phyloP scores from a whole-genome alignment of 306 rosid species.

The Ammopiptanthus mongolicus region DNA sequence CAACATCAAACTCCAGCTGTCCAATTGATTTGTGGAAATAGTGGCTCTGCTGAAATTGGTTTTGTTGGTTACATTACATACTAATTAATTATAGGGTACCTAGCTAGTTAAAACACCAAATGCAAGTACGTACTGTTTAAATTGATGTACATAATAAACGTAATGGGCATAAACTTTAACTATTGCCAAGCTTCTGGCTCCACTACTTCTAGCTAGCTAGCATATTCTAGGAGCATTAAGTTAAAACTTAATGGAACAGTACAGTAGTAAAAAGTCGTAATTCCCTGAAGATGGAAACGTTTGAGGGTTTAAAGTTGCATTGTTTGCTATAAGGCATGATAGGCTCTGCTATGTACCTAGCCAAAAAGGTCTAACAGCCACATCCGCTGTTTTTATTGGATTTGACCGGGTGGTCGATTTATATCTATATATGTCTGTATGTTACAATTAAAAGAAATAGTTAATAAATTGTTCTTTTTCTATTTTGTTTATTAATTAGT shows the following conservation, averaged over 20 bases:
- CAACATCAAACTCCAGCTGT: conserved; percentile 46
- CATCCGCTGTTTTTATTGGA: conserved; percentile 36
- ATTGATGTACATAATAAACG: conserved; percentile 60
- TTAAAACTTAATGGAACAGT: background rate
- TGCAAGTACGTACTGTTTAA: conserved; percentile 17
- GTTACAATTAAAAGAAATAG: conserved; percentile 21
- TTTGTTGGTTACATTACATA: conserved; percentile 29
- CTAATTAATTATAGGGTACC: conserved; percentile 42
- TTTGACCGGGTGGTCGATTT: conserved; percentile 35
- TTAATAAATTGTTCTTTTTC: background rate
- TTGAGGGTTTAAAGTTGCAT: too few relatives aligned
- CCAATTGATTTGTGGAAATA: conserved; percentile 65
- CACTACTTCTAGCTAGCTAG: background rate
- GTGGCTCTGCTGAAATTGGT: background rate
- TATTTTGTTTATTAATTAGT: background rate
- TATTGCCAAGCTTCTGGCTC: conserved; percentile 29
- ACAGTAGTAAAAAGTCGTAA: background rate
- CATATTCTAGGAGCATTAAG: conserved; percentile 15
- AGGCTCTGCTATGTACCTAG: conserved; percentile 18
- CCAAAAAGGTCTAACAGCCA: conserved; percentile 33
- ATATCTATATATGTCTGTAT: conserved; percentile 6
- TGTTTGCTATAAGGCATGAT: background rate
- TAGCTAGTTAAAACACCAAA: conserved; percentile 21
- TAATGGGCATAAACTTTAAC: conserved; percentile 39
- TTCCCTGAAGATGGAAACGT: too few relatives aligned